Base-by-base conservation (phyloP, 805 yeast species). In the Ogataea paradorogensis region DNA sequence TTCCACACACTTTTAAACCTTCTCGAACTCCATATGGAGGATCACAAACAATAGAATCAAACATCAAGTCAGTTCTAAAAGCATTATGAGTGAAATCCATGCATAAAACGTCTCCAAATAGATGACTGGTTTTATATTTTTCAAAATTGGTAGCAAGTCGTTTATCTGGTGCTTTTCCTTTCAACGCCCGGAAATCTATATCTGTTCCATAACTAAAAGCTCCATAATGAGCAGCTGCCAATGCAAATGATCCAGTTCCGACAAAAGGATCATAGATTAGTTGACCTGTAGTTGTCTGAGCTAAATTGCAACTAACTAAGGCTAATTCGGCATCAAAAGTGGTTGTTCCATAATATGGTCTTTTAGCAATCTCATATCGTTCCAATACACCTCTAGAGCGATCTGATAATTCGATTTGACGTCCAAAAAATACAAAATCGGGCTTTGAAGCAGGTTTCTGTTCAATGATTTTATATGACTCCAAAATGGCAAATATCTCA, bases 1-100 rank as follows among this genome's bases (percentile, higher is more conserved):
- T 84, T 4, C 99, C 99, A 40, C 95, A 78, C 1, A 89, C 96
- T 59, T 88, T 89, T 38, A 93, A 74, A 3, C 98, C 95, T 61
- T 93, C 99, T 51, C 99, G 72, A 2, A 93, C 95, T 9, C 99
- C 99, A 61, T 93, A 93, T 0, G 99, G 99, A 2, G 99, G 99
- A 63, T 93, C 99, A 58, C 97, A 89, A 2, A 91, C 76, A 5
- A 93, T 91, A 1, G 85, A 72, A 58, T 93, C 96, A 10, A 93
- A 71, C 20, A 50, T 56, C 16, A 93, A 62, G 47, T 74, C 71
- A 0, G 59, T 43, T 48, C 96, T 70, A 38, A 93, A 68, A 3
- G 96, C 83, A 59, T 84, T 84, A 59, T 93, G 89, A 2, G 98
- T 93, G 62, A 93, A 93, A 65, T 93, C 99, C 93, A 93, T 86